phyloP scores from a whole-genome alignment of 2,329 filamentous ascomycete species.

The Sporothrix brunneoviolacea region DNA sequence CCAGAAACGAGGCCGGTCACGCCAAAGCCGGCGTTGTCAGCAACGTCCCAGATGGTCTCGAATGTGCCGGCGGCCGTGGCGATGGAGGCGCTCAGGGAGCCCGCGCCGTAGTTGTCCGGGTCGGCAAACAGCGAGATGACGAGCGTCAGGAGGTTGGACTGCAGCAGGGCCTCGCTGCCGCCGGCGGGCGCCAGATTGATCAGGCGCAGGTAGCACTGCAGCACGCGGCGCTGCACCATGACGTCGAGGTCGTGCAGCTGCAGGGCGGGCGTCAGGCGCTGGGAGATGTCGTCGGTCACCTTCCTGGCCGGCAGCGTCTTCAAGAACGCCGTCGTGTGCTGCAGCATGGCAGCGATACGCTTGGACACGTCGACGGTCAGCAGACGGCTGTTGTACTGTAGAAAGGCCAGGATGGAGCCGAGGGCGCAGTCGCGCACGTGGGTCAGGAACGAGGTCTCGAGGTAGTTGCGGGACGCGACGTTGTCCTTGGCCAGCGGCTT shows the following conservation, averaged over 20 bases:
- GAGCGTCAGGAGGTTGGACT: constrained; percentile 84
- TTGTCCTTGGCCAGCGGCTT: constrained; percentile 93
- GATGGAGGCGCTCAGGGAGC: constrained; percentile 82
- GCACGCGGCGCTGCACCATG: constrained; percentile 85
- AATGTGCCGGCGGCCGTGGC: constrained; percentile 84
- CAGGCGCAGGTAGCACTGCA: constrained; percentile 91
- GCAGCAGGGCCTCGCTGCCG: constrained; percentile 76
- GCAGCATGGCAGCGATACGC: constrained; percentile 85
- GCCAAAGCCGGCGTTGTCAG: constrained; percentile 90
- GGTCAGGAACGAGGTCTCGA: constrained; percentile 87
- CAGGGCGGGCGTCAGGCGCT: constrained; percentile 75
- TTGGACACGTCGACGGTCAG: constrained; percentile 92
- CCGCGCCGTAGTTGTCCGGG: constrained; percentile 79
- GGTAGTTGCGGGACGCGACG: constrained; percentile 69
- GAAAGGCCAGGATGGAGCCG: constrained; percentile 82
- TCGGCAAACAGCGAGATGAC: constrained; percentile 90
- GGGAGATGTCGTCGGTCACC: constrained; percentile 76
- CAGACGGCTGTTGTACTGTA: constrained; percentile 87
- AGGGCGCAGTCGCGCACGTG: constrained; percentile 94
- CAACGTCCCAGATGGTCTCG: constrained; percentile 90
- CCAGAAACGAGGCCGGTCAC: constrained; percentile 79
- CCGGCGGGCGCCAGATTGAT: constrained; percentile 81
- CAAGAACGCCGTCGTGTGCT: constrained; percentile 88
- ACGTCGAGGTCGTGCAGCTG: constrained; percentile 86
- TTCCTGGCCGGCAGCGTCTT: constrained; percentile 77